A percentile compares a stretch with the other conserved stretches of the same genome.
Conservation (phyloP, 805 yeast genomes). For the Candida tibetensis region DNA sequence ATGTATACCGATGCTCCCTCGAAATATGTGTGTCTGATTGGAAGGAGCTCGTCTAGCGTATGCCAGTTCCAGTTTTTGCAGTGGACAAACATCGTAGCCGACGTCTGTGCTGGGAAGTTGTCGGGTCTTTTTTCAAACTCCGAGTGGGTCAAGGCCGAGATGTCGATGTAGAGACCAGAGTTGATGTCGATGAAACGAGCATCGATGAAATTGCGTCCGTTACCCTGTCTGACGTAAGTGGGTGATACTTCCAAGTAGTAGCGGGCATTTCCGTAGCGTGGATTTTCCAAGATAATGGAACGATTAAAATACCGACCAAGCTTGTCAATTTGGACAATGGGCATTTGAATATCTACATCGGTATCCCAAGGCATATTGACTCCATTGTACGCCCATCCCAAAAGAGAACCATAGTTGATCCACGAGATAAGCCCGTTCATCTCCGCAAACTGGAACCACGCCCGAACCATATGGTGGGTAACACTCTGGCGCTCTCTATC, state of each 20-base stretch:
- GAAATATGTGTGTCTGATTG: constrained; percentile 34
- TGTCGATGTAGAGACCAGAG: constrained; percentile 43
- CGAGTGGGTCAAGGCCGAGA: constrained; percentile 36
- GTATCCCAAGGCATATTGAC: constrained; percentile 54
- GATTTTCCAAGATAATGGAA: constrained; percentile 37
- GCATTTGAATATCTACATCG: constrained; percentile 53
- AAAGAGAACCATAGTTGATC: constrained; percentile 37
- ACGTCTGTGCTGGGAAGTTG: background rate
- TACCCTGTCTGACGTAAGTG: constrained; percentile 42
- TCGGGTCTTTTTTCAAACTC: constrained; percentile 6
- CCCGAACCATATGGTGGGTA: constrained; percentile 39
- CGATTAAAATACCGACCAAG: constrained; percentile 45
- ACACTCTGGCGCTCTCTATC: constrained; percentile 28
- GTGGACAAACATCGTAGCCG: constrained; percentile 26
- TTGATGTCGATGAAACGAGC: constrained; percentile 52
- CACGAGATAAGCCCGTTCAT: constrained; percentile 37
- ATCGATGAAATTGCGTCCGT: constrained; percentile 54
- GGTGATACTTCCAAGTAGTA: constrained; percentile 20
- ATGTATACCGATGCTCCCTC: constrained; percentile 37
- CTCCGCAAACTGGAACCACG: constrained; percentile 45
- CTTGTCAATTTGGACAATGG: constrained; percentile 41
- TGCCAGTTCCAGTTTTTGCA: constrained; percentile 43
- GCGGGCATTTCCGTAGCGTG: constrained; percentile 22
- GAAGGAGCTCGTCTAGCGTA: constrained; percentile 32
- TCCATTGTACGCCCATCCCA: constrained; percentile 54